Conservation (phyloP, 345 rosid genomes). For the Camelina neglecta region DNA sequence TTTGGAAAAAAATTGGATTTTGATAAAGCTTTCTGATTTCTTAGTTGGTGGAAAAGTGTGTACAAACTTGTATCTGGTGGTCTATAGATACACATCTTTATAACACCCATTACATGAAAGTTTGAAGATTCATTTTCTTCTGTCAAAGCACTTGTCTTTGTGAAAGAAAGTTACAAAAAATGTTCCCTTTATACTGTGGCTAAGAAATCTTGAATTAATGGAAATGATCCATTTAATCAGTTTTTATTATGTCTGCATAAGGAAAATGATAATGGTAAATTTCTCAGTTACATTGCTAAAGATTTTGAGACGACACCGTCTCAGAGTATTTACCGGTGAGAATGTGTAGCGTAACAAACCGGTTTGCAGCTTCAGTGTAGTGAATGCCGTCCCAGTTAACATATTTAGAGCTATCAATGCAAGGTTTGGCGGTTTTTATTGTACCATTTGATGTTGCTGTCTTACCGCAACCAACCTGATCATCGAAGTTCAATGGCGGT, state of each 20-base stretch:
- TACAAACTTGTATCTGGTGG: slow-evolving; percentile 34
- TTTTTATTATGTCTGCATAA: background rate
- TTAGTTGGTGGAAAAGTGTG: slow-evolving; percentile 41
- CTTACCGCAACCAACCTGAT: slow-evolving; percentile 65
- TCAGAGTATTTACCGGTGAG: slow-evolving; percentile 80
- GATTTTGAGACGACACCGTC: slow-evolving; percentile 54
- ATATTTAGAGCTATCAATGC: slow-evolving; percentile 76
- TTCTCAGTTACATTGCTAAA: background rate
- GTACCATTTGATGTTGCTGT: slow-evolving; percentile 68
- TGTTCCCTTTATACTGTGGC: background rate
- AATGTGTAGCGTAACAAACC: slow-evolving; percentile 66
- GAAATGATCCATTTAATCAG: background rate
- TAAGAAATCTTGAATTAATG: background rate
- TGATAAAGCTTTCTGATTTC: slow-evolving; percentile 32
- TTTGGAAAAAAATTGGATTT: slow-evolving; percentile 19
- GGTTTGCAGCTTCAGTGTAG: slow-evolving; percentile 91
- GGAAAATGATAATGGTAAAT: background rate
- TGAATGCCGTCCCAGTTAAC: slow-evolving; percentile 97
- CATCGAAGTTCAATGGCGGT: slow-evolving; percentile 81
- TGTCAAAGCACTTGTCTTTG: slow-evolving; percentile 1
- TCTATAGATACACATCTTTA: slow-evolving; percentile 28
- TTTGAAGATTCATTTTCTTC: slow-evolving; percentile 10
- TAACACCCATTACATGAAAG: slow-evolving; percentile 19
- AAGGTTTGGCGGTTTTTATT: slow-evolving; percentile 57
- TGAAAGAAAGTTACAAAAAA: background rate